Evolutionary conservation across 2,329 filamentous ascomycete species (phyloP).

Genomic region (Aureobasidium sp.): DNA sequence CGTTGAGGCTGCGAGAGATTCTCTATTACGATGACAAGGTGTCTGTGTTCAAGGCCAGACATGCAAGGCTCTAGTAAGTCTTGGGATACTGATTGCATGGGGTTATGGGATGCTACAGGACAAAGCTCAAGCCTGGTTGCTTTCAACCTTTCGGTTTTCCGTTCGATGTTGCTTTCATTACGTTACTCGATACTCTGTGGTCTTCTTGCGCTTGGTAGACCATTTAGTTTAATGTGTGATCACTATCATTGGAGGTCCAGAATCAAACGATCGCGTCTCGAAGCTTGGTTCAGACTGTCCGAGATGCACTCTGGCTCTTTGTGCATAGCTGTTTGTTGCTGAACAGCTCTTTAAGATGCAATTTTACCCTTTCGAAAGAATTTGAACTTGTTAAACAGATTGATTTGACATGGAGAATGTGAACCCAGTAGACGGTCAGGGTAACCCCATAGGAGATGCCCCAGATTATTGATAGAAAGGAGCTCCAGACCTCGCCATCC

Average conservation of each 20-base stretch:
- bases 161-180: background rate
- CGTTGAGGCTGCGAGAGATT: constrained; percentile 63
- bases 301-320: too few species aligned
- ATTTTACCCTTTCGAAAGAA: background rate
- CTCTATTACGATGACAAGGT: constrained; percentile 79
- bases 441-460: background rate
- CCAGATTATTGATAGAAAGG: background rate
- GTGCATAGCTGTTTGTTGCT: too few species aligned
- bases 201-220: too few species aligned
- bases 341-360: too few species aligned
- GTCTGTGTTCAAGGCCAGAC: constrained; percentile 68
- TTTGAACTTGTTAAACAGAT: background rate
- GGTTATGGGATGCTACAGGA: background rate
- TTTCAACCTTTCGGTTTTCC: background rate
- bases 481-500: background rate
- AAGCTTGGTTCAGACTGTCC: too few species aligned
- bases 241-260: background rate
- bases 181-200: background rate
- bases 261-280: too few species aligned
- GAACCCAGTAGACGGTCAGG: background rate
- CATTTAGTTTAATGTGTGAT: background rate
- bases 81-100: background rate
- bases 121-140: background rate
- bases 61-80: constrained; percentile 37
- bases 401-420: background rate